A percentile compares a stretch with the other conserved stretches of the same genome.
phyloP scores from a whole-genome alignment of 805 yeast genomes.

The Metschnikowia henanensis region DNA sequence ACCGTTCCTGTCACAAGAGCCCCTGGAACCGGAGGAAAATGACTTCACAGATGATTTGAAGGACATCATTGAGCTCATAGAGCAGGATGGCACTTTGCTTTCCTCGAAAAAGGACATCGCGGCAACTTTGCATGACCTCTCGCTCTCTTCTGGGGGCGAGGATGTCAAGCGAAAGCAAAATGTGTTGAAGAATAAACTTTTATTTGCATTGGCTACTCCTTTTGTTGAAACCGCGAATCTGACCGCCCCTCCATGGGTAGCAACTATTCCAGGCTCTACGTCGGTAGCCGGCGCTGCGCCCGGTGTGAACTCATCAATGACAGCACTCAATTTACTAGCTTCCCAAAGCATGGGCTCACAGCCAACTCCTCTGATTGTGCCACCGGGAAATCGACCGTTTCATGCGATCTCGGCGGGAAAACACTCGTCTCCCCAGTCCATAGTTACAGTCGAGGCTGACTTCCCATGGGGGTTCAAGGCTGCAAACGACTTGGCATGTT shows the following conservation, averaged over 20 bases:
- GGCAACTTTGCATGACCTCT: slow-evolving; percentile 55
- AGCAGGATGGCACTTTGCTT: slow-evolving; percentile 32
- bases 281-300: slow-evolving; percentile 12
- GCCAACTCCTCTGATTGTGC: slow-evolving; percentile 17
- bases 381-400: slow-evolving; percentile 44
- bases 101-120: slow-evolving; percentile 44
- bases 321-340: slow-evolving; percentile 29
- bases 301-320: slow-evolving; percentile 26
- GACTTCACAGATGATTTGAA: slow-evolving; percentile 43
- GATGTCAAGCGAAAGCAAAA: slow-evolving; percentile 37
- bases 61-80: slow-evolving; percentile 50
- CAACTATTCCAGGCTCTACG: slow-evolving; percentile 14
- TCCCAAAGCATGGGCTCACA: slow-evolving; percentile 4
- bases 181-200: slow-evolving; percentile 44
- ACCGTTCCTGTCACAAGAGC: background rate
- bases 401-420: slow-evolving; percentile 71
- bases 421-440: slow-evolving; percentile 75
- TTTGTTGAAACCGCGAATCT: slow-evolving; percentile 46
- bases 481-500: slow-evolving; percentile 86
- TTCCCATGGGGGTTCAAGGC: slow-evolving; percentile 82
- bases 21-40: slow-evolving; percentile 12
- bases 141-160: slow-evolving; percentile 42
- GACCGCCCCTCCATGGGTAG: slow-evolving; percentile 23
- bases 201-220: slow-evolving; percentile 69
- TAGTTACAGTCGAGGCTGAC: slow-evolving; percentile 72